Conservation (phyloP, 495 filamentous ascomycete species). For the Trichoderma orchidacearum region DNA sequence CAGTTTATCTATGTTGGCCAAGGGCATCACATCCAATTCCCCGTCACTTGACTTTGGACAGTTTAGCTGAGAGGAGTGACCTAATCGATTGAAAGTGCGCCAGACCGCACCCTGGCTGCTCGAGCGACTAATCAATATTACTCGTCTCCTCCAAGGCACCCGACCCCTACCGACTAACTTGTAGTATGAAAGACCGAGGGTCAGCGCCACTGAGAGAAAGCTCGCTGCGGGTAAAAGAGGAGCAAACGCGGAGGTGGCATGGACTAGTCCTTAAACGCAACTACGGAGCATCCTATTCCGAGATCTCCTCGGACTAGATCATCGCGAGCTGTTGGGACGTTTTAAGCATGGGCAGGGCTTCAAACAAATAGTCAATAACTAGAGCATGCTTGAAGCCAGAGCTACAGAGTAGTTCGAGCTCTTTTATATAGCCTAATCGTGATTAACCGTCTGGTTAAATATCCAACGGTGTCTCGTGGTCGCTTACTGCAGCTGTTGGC, state of each 20-base stretch:
- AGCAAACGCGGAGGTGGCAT: neutral
- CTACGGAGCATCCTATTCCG: neutral
- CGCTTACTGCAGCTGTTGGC: neutral
- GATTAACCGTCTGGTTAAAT: neutral
- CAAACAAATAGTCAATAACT: neutral
- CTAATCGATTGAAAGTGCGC: too few relatives aligned
- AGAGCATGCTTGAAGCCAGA: neutral
- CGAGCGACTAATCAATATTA: too few relatives aligned
- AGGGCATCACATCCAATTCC: too few relatives aligned
- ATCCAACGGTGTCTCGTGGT: neutral
- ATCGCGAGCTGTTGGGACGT: neutral
- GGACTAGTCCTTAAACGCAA: neutral
- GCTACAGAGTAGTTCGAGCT: neutral
- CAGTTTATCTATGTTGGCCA: too few relatives aligned
- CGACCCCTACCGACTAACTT: too few relatives aligned
- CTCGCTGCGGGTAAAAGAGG: constrained; percentile 1
- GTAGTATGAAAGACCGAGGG: too few relatives aligned
- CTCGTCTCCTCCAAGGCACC: too few relatives aligned
- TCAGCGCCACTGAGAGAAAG: too few relatives aligned
- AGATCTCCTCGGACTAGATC: neutral
- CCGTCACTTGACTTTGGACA: too few relatives aligned
- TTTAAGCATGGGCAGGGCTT: neutral
- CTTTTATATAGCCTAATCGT: neutral
- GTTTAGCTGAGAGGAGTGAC: too few relatives aligned
- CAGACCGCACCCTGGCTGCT: too few relatives aligned